A percentile compares a stretch with the other conserved stretches of the same genome.
These are phyloP conservation scores for Infundibulicybe gibba DNA, from an alignment of 768 basidiomycete genomes.

Conservation along the genomic window DNA sequence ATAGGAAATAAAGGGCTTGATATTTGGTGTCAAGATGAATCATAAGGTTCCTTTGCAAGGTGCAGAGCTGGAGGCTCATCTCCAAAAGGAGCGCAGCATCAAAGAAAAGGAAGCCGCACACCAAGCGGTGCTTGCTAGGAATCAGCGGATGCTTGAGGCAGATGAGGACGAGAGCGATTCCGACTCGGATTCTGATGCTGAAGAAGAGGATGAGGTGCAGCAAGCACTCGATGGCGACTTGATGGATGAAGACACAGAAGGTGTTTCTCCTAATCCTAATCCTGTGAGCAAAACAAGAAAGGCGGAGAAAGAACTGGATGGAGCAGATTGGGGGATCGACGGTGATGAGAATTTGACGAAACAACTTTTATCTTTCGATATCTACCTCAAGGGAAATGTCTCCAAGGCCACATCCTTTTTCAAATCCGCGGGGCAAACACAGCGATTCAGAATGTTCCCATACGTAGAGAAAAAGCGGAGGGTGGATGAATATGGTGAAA, in stretches of 20 bases:
- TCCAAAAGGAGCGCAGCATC: conserved; percentile 68
- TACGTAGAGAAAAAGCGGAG: conserved; percentile 89
- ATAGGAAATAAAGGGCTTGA: not conserved
- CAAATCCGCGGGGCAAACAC: conserved; percentile 70
- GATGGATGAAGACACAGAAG: conserved; percentile 41
- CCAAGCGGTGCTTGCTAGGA: conserved; percentile 78
- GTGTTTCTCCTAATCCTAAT: conserved; percentile 5
- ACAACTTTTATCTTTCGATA: conserved; percentile 86
- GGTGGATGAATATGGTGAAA: conserved; percentile 96
- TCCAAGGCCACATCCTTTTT: conserved; percentile 85
- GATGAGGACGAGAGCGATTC: conserved; percentile 86
- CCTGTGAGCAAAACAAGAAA: conserved; percentile 32
- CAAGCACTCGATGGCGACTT: conserved; percentile 47
- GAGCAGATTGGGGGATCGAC: conserved; percentile 67
- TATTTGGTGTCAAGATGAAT: conserved; percentile 56
- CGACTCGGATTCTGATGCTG: conserved; percentile 63
- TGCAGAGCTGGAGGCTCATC: conserved; percentile 77
- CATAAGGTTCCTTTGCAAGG: conserved; percentile 89
- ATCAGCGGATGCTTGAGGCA: conserved; percentile 88
- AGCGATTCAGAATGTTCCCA: conserved; percentile 95
- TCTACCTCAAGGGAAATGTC: conserved; percentile 96
- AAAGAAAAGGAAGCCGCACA: conserved; percentile 86
- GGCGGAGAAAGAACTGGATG: conserved; percentile 45
- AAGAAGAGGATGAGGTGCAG: conserved; percentile 62
- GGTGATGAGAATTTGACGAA: conserved; percentile 73